Percentiles rank a stretch among this genome's conserved stretches.
Conservation (phyloP, 306 rosid genomes). For the Lotus japonicus region DNA sequence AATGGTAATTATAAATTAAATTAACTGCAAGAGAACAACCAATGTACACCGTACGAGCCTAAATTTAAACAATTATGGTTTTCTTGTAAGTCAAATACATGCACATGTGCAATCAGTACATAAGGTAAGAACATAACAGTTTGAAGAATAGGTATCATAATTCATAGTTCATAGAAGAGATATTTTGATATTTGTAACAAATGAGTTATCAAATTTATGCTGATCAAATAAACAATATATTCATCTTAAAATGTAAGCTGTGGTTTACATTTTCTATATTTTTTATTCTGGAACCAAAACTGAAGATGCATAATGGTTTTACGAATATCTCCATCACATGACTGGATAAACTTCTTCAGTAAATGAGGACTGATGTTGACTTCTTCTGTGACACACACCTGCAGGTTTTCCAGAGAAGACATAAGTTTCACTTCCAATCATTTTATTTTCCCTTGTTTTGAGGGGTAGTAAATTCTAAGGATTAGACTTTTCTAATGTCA, state of each 20-base stretch:
- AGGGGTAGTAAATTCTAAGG: not conserved
- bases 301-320: conserved; percentile 80
- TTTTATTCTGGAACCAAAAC: conserved; percentile 82
- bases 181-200: not conserved
- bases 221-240: not conserved
- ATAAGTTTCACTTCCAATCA: conserved; percentile 3
- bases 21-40: not conserved
- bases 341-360: conserved; percentile 51
- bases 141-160: not conserved
- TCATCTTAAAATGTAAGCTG: not conserved
- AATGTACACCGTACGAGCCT: not conserved
- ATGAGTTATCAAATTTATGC: not conserved
- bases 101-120: not conserved
- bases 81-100: conserved; percentile 3
- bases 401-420: conserved; percentile 26
- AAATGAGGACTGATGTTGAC: conserved; percentile 40
- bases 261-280: conserved; percentile 45
- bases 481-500: no score
- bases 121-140: not conserved
- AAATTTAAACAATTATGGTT: not conserved
- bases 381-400: conserved; percentile 75
- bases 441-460: not conserved
- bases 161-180: no score
- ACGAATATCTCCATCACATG: conserved; percentile 67
- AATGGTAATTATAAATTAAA: not conserved